Percentiles rank a stretch among this genome's conserved stretches.
Conservation (phyloP, 306 rosid species). For the Abrus precatorius region DNA sequence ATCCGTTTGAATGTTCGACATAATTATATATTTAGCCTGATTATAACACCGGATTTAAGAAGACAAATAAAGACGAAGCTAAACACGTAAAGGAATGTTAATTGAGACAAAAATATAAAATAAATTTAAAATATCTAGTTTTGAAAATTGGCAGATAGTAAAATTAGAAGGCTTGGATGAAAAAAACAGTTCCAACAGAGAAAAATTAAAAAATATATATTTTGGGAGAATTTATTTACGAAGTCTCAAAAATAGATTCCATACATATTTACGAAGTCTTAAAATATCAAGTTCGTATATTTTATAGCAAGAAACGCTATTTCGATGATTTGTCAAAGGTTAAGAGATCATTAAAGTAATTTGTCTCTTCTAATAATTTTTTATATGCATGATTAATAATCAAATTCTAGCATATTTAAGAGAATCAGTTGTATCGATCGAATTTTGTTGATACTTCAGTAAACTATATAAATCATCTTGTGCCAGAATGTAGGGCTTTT, state of each 20-base stretch:
- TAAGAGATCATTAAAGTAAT: too few species aligned
- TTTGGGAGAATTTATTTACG: background rate
- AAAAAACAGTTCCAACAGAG: background rate
- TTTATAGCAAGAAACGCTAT: background rate
- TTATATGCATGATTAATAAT: too few species aligned
- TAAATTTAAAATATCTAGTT: background rate
- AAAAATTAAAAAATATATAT: background rate
- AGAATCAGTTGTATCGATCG: background rate
- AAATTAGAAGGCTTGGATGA: background rate
- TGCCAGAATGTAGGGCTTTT: background rate
- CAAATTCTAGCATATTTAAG: background rate
- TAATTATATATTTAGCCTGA: conserved; percentile 18
- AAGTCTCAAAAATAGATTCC: background rate
- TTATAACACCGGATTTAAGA: background rate
- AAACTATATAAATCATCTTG: background rate
- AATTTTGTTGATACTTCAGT: background rate
- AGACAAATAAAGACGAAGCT: background rate
- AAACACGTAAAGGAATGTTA: conserved; percentile 14
- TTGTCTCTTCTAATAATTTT: too few species aligned
- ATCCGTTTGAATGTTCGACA: conserved; percentile 13
- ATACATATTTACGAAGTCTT: background rate
- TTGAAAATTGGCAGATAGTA: background rate
- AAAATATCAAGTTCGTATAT: background rate
- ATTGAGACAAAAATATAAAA: background rate
- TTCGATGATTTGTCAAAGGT: too few species aligned